Base-by-base conservation (phyloP, 192 early-diverging fungal genomes). In the Coemansia sp. region DNA sequence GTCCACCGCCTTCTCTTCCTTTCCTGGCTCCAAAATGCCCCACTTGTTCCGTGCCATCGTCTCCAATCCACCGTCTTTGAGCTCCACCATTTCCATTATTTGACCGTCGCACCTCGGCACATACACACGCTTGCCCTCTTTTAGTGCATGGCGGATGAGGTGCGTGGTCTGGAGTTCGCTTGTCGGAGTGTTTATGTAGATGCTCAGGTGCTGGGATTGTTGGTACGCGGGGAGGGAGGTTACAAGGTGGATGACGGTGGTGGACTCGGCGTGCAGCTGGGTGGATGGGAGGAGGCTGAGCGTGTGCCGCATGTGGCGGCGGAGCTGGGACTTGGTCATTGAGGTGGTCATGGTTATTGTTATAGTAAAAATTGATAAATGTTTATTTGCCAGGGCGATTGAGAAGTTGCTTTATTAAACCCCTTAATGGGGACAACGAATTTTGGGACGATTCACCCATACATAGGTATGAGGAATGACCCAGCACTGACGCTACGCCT, bases 1-100 rank as follows among this genome's bases (percentile, higher is more conserved):
- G 5, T 81, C 72, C 26, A 68, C 78, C 0, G 57, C 36, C n/a
- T 9, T 50, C 0, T 50, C 10, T 0, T 62, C 51, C 37, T 4
- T 2, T 2, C 26, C 10, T 1, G 78, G 78, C 20, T 74, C 78
- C 17, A 57, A 63, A 55, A 81, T 81, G 28, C 78, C 78, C 78
- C 78, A 81, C 21, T 26, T 51, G 49, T 74, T 74, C 23, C 7
- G 12, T 0, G 22, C 15, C 22, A 74, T 34, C 0, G 19, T 6
- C 4, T 37, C 55, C 20, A 81, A 44, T 3, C 62, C 66, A 2
- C 57, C 59, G 0, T 38, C 9, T 1, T 19, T n/a, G 4, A 81
- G 19, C 8, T 28, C 54, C 22, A 74, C 54, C 78, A 81, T 81
- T 22, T 72, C 65, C 78, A 81, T 81, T 0, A 21, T 3, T 10